These are phyloP conservation scores for Arctostaphylos glauca DNA, from an alignment of 148 eudicot species.

Conservation along the genomic window DNA sequence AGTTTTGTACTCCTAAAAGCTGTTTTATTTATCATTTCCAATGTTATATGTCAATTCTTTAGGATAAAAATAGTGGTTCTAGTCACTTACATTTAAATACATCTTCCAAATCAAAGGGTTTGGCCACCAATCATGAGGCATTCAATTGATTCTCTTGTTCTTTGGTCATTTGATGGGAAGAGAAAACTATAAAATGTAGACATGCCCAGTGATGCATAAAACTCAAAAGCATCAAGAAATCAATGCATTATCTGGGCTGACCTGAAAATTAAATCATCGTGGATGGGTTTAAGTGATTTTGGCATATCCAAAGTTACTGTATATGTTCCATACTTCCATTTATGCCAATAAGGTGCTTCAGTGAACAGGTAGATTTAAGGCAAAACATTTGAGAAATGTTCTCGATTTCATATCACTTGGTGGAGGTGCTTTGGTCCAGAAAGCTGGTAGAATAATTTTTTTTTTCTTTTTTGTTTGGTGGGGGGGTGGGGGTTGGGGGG, in stretches of 20 bases:
- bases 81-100: not conserved
- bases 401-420: not conserved
- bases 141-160: not conserved
- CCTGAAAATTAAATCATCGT: not conserved
- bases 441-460: not conserved
- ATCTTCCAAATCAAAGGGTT: not conserved
- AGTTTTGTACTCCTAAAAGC: not conserved
- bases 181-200: not conserved
- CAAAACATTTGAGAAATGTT: no score
- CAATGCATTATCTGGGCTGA: not conserved
- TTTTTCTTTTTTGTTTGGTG: no score
- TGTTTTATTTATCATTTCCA: not conserved
- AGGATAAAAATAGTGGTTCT: not conserved
- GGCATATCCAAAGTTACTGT: not conserved
- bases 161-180: not conserved
- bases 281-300: not conserved
- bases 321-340: not conserved
- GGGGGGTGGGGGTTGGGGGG: not conserved
- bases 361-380: not conserved
- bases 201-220: not conserved
- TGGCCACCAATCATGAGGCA: not conserved
- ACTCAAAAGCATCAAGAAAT: not conserved
- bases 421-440: not conserved
- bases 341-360: not conserved
- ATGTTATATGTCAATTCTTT: not conserved